Conservation (phyloP, 768 basidiomycete genomes). For the Pisolithus tinctorius region DNA sequence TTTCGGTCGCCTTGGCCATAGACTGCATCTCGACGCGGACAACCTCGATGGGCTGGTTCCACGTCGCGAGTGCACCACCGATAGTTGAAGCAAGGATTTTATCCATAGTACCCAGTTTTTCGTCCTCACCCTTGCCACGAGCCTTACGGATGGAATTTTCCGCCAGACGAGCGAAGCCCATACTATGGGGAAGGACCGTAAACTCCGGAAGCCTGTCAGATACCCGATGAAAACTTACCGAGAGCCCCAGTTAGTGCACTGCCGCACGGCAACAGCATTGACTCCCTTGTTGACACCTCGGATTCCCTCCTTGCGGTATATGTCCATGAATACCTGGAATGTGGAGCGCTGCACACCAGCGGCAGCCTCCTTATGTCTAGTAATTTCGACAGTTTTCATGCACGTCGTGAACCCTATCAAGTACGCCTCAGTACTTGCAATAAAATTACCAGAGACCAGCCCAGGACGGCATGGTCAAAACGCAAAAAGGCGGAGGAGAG, state of each 20-base stretch:
- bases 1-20: slow-evolving; percentile 75
- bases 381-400: slow-evolving; percentile 99
- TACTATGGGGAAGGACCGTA: slow-evolving; percentile 39
- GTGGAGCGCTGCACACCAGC: slow-evolving; percentile 85
- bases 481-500: slow-evolving; percentile 11
- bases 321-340: slow-evolving; percentile 91
- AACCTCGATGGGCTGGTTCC: slow-evolving; percentile 99
- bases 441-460: not conserved
- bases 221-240: slow-evolving; percentile 42
- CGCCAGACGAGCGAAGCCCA: slow-evolving; percentile 94
- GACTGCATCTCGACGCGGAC: slow-evolving; percentile 99
- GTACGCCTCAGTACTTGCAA: slow-evolving; percentile 8
- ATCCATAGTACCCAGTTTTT: slow-evolving; percentile 69
- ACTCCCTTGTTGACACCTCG: slow-evolving; percentile 99
- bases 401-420: slow-evolving; percentile 89
- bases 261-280: slow-evolving; percentile 87
- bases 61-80: slow-evolving; percentile 93
- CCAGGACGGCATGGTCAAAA: slow-evolving; percentile 9
- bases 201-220: slow-evolving; percentile 1
- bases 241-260: slow-evolving; percentile 91
- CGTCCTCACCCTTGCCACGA: slow-evolving; percentile 72
- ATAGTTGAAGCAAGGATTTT: slow-evolving; percentile 85
- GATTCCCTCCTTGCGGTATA: slow-evolving; percentile 89
- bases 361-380: slow-evolving; percentile 86
- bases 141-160: slow-evolving; percentile 72